These are phyloP conservation scores for Sporothrix brasiliensis DNA, from an alignment of 2,329 filamentous ascomycete species.

Conservation along the genomic window DNA sequence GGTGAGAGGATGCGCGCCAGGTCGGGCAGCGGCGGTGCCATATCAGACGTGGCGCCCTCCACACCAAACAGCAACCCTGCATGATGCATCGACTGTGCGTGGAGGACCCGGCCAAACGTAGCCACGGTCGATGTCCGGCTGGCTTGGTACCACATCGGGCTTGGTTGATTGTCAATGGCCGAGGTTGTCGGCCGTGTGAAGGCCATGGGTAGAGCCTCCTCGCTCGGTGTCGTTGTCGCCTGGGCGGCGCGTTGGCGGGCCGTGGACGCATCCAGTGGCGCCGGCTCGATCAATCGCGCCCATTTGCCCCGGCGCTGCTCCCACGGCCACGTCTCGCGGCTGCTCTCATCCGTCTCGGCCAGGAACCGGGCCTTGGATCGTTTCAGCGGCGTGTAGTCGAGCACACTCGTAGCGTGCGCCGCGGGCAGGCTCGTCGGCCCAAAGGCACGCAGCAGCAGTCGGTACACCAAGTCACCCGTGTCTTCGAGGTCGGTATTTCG, in stretches of 20 bases:
- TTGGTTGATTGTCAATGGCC: not conserved
- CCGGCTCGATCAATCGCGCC: constrained; percentile 35
- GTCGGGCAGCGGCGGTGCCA: constrained; percentile 26
- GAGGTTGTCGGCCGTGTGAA: not conserved
- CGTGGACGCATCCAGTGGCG: not conserved
- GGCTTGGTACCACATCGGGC: constrained; percentile 25
- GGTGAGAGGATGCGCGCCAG: constrained; percentile 50
- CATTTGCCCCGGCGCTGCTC: constrained; percentile 39
- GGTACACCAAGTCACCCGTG: constrained; percentile 50
- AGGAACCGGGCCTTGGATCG: constrained; percentile 41
- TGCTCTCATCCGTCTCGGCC: constrained; percentile 39
- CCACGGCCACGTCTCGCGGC: constrained; percentile 45
- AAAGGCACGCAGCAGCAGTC: constrained; percentile 49
- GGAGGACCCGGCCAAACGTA: constrained; percentile 57
- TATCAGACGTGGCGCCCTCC: not conserved
- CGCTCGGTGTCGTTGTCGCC: not conserved
- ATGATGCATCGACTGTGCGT: constrained; percentile 35
- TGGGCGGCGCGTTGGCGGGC: not conserved
- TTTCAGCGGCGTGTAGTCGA: constrained; percentile 35
- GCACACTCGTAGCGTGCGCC: constrained; percentile 33
- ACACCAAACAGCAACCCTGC: not conserved
- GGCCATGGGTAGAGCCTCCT: constrained; percentile 22
- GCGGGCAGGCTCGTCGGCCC: constrained; percentile 32
- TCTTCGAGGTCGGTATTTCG: constrained; percentile 41
- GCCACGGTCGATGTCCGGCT: constrained; percentile 40